Percentiles rank a stretch among this genome's conserved stretches.
These are phyloP conservation scores for Hypericum androsaemum DNA, from an alignment of 345 rosid genomes.

Conservation along the genomic window DNA sequence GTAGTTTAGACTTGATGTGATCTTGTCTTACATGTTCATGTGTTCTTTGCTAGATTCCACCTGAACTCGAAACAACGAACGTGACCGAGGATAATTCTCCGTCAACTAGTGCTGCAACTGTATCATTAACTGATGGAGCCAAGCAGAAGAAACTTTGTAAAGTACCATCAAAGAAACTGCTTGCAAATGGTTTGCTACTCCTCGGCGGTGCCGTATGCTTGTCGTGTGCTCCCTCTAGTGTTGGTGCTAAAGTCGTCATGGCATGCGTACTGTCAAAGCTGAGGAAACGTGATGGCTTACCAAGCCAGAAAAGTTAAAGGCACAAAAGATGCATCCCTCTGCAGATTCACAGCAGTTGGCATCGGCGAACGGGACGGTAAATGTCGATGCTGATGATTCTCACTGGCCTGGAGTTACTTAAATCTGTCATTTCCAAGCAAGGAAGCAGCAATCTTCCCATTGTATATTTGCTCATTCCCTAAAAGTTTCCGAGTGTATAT, in stretches of 20 bases:
- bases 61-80: conserved; percentile 30
- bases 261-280: conserved; percentile 73
- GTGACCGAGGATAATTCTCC: conserved; percentile 8
- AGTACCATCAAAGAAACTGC: conserved; percentile 52
- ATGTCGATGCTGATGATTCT: no score
- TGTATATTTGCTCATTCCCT: no score
- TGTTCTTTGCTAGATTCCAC: conserved; percentile 43
- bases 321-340: not conserved
- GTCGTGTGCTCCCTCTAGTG: conserved; percentile 56
- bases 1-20: not conserved
- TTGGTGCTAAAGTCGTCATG: conserved; percentile 77
- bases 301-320: conserved; percentile 26
- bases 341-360: no score
- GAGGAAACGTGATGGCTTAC: conserved; percentile 38
- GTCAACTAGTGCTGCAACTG: conserved; percentile 11
- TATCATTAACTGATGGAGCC: conserved; percentile 14
- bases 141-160: conserved; percentile 32
- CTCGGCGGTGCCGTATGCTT: conserved; percentile 67
- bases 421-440: no score
- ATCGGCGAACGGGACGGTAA: no score
- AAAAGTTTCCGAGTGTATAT: no score
- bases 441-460: no score
- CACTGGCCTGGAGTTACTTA: no score
- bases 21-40: conserved; percentile 8
- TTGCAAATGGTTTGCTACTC: conserved; percentile 63